Conservation (phyloP, 495 filamentous ascomycete species). For the Podospora pseudoanserina region DNA sequence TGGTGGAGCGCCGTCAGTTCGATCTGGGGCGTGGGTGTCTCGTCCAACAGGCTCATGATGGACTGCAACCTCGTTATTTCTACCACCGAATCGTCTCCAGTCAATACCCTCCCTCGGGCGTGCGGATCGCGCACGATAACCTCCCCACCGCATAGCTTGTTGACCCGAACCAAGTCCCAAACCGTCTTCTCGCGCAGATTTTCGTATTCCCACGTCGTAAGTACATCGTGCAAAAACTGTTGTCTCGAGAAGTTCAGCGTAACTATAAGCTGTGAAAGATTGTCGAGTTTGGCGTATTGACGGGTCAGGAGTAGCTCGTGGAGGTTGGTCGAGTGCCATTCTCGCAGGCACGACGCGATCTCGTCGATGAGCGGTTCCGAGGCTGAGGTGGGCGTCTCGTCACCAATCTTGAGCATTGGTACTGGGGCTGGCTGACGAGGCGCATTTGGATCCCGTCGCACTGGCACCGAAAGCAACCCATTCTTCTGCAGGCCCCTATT, state of each 20-base stretch:
- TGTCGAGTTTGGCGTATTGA: constrained; percentile 75
- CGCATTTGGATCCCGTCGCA: constrained; percentile 53
- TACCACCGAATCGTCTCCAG: constrained; percentile 86
- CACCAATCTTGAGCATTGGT: constrained; percentile 94
- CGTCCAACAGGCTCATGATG: constrained; percentile 89
- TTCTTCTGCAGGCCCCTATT: constrained; percentile 22
- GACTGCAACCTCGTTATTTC: constrained; percentile 89
- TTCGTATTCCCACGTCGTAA: constrained; percentile 78
- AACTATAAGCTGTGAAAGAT: constrained; percentile 72
- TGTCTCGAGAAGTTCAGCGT: constrained; percentile 77
- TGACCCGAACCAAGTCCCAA: constrained; percentile 90
- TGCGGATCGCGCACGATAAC: constrained; percentile 89
- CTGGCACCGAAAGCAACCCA: constrained; percentile 35
- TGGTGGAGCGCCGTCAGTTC: constrained; percentile 79
- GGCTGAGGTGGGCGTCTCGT: constrained; percentile 85
- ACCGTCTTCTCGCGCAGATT: constrained; percentile 77
- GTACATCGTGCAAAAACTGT: constrained; percentile 87
- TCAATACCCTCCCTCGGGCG: constrained; percentile 78
- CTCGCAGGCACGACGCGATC: constrained; percentile 89
- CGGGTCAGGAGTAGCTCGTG: constrained; percentile 85
- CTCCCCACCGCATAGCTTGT: constrained; percentile 86
- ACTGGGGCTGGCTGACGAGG: constrained; percentile 87
- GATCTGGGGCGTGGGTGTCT: constrained; percentile 58
- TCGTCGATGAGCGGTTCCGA: constrained; percentile 94
- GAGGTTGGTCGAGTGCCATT: constrained; percentile 97